phyloP scores from a whole-genome alignment of 73 alveolate species.

The Blepharisma japonicum region DNA sequence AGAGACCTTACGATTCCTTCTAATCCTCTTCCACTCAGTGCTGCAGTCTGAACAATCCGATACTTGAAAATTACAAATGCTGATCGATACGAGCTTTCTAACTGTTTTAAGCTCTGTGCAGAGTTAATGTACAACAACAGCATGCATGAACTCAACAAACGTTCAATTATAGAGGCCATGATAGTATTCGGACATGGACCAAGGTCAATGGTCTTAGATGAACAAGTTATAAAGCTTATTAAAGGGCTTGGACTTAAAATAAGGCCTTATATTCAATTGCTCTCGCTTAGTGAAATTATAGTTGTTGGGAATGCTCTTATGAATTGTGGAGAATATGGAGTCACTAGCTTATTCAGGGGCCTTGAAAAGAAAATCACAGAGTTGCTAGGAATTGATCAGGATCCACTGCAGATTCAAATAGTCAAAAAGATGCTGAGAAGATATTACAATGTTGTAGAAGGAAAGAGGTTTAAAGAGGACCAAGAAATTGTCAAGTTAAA shows the following conservation, averaged over 20 bases:
- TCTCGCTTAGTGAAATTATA: not conserved
- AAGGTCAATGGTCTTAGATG: not conserved
- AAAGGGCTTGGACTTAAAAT: not conserved
- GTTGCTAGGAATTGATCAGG: no score
- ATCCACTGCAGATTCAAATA: no score
- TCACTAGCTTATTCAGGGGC: no score
- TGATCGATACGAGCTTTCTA: not conserved
- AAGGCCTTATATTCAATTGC: not conserved
- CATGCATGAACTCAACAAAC: not conserved
- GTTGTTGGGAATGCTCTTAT: not conserved
- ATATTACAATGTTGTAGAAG: no score
- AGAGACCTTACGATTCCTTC: conserved; percentile 5
- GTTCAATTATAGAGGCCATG: not conserved
- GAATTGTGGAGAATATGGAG: not conserved
- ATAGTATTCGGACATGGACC: not conserved
- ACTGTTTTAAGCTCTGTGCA: not conserved
- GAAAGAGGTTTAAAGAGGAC: no score
- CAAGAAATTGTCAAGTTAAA: no score
- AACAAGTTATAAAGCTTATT: not conserved
- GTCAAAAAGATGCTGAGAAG: no score
- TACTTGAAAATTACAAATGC: not conserved
- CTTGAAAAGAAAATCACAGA: no score
- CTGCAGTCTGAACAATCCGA: not conserved
- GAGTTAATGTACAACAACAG: not conserved
- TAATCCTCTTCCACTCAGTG: not conserved